A percentile compares a stretch with the other conserved stretches of the same genome.
These are phyloP conservation scores for Tylopilus balloui DNA, from an alignment of 768 basidiomycete species.

Conservation along the genomic window DNA sequence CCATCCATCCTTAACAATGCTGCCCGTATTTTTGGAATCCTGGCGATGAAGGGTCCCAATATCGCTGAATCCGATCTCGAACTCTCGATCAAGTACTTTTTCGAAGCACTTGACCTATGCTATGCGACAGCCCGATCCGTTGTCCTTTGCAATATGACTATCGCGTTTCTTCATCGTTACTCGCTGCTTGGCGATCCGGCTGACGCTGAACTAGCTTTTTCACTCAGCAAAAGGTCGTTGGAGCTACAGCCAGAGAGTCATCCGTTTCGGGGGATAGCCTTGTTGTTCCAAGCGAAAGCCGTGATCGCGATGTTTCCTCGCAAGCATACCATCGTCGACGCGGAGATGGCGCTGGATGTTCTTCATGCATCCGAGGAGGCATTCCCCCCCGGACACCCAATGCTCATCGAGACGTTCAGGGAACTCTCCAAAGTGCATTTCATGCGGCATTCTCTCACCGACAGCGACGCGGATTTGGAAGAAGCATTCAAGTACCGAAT, in stretches of 20 bases:
- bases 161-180: constrained; percentile 9
- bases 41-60: constrained; percentile 5
- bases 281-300: constrained; percentile 19
- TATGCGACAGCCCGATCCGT: constrained; percentile 6
- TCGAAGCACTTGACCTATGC: constrained; percentile 16
- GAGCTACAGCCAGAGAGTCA: constrained; percentile 13
- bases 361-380: constrained; percentile 13
- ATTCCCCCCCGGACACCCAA: constrained; percentile 5
- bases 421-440: constrained; percentile 11
- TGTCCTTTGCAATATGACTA: constrained; percentile 10
- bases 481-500: constrained; percentile 20
- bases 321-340: constrained; percentile 8
- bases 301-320: constrained; percentile 10
- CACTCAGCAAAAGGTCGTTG: constrained; percentile 10
- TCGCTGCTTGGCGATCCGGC: neutral
- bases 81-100: constrained; percentile 14
- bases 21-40: constrained; percentile 9
- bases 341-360: constrained; percentile 15
- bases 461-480: constrained; percentile 17
- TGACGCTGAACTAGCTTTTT: constrained; percentile 24
- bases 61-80: constrained; percentile 15
- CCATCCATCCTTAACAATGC: constrained; percentile 10
- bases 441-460: constrained; percentile 9
- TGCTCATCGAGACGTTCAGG: constrained; percentile 10
- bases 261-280: constrained; percentile 9